Evolutionary conservation across 306 rosid species (phyloP).

Genomic region (Cucurbita moschata): DNA sequence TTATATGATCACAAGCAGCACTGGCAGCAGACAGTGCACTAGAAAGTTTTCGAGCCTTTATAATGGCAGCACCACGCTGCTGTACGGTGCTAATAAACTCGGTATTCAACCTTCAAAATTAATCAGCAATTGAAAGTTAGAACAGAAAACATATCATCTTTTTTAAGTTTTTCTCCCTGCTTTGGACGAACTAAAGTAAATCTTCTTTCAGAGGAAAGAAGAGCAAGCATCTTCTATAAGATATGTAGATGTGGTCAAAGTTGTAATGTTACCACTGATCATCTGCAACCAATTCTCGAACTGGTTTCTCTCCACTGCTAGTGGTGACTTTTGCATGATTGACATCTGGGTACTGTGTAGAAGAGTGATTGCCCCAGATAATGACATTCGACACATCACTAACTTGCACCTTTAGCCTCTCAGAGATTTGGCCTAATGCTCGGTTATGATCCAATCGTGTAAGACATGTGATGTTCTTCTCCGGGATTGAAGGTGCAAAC

Average conservation of each 20-base stretch:
- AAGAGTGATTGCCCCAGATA: constrained; percentile 94
- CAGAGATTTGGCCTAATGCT: constrained; percentile 76
- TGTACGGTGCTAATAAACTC: constrained; percentile 60
- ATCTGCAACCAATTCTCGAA: constrained; percentile 37
- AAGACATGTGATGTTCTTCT: constrained; percentile 68
- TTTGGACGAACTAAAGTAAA: background rate
- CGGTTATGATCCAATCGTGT: constrained; percentile 90
- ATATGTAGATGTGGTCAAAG: background rate
- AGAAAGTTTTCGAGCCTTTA: constrained; percentile 44
- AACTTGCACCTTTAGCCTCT: constrained; percentile 53
- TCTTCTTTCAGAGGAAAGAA: background rate
- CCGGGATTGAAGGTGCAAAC: constrained; percentile 67
- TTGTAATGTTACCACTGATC: constrained; percentile 40
- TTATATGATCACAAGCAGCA: constrained; percentile 68
- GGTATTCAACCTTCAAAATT: constrained; percentile 38
- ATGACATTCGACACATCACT: constrained; percentile 67
- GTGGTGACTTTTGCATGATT: constrained; percentile 55
- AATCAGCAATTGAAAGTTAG: background rate
- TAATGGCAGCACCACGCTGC: constrained; percentile 54
- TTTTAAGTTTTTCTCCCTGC: background rate
- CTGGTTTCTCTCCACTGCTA: constrained; percentile 23
- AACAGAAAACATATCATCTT: background rate
- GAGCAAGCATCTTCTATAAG: background rate
- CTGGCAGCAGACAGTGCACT: constrained; percentile 65
- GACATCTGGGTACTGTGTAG: constrained; percentile 83